Percentiles rank a stretch among this genome's conserved stretches.
Evolutionary conservation across 805 yeast species (phyloP).

Genomic region (Dipodascopsis tothii): DNA sequence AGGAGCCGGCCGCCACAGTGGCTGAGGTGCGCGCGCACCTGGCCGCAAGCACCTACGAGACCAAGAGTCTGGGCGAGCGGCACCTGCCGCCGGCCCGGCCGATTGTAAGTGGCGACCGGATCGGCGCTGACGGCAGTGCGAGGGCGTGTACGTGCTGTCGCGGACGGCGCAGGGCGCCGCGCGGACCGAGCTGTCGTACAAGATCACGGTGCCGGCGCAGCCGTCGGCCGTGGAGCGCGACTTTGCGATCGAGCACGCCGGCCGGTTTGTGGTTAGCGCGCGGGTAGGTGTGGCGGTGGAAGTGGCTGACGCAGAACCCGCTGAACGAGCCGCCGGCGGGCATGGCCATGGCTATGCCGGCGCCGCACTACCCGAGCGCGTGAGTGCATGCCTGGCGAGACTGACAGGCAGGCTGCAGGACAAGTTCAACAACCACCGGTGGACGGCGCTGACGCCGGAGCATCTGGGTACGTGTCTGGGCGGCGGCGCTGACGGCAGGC

Average conservation of each 20-base stretch:
- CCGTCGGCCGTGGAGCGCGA: slow-evolving; percentile 1
- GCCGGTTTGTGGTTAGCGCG: slow-evolving; percentile 5
- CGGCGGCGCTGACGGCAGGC: not conserved
- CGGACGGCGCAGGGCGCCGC: slow-evolving; percentile 1
- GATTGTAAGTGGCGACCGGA: not conserved
- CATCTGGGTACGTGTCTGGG: slow-evolving; percentile 4
- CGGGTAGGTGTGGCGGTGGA: not conserved
- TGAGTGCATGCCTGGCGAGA: not conserved
- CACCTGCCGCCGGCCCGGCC: slow-evolving; percentile 1
- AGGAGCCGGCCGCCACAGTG: not conserved
- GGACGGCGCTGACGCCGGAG: slow-evolving; percentile 7
- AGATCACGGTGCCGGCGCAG: slow-evolving; percentile 3
- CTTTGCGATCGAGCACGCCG: slow-evolving; percentile 5
- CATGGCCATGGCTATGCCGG: not conserved
- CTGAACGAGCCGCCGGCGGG: slow-evolving; percentile 2
- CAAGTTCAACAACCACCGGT: slow-evolving; percentile 3
- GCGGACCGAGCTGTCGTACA: not conserved
- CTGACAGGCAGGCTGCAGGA: not conserved
- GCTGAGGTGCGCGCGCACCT: not conserved
- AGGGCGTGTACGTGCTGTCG: not conserved
- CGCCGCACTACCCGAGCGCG: slow-evolving; percentile 2
- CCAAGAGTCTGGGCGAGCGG: slow-evolving; percentile 3
- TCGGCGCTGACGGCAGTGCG: not conserved
- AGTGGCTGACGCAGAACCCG: not conserved
- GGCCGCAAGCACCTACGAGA: slow-evolving; percentile 1